Conservation (phyloP, 352 stramenopile genomes). For the Peronospora tabacina region DNA sequence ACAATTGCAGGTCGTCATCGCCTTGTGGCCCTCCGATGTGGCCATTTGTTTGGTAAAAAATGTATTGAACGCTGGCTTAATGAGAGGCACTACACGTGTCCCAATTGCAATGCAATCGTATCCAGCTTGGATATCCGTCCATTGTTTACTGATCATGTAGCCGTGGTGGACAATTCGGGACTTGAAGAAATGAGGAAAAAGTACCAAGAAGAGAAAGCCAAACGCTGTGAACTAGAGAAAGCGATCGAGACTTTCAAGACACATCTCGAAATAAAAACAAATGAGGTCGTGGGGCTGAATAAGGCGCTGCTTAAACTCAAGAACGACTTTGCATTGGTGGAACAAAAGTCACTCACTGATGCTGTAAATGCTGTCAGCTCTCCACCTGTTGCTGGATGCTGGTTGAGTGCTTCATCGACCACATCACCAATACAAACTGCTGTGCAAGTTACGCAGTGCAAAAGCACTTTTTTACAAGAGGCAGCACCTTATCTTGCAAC, state of each 20-base stretch:
- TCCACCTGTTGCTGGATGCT: background rate
- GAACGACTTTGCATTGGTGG: slow-evolving; percentile 12
- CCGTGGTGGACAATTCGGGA: slow-evolving; percentile 67
- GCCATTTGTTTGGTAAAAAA: slow-evolving; percentile 64
- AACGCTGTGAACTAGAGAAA: slow-evolving; percentile 38
- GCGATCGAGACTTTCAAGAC: slow-evolving; percentile 37
- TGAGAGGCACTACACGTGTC: slow-evolving; percentile 46
- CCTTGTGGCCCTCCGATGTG: slow-evolving; percentile 58
- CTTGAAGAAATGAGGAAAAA: slow-evolving; percentile 50
- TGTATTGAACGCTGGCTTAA: slow-evolving; percentile 70
- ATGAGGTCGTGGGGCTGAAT: slow-evolving; percentile 19
- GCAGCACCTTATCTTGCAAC: background rate
- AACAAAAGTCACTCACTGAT: slow-evolving; percentile 4
- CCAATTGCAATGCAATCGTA: slow-evolving; percentile 53
- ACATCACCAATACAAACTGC: background rate
- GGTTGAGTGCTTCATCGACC: background rate
- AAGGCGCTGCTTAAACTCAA: slow-evolving; percentile 30
- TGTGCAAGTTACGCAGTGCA: slow-evolving; percentile 1
- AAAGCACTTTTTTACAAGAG: background rate
- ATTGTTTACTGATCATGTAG: slow-evolving; percentile 64
- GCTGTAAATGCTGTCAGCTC: background rate
- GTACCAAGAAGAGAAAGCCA: slow-evolving; percentile 48
- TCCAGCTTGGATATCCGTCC: slow-evolving; percentile 44
- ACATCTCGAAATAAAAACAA: slow-evolving; percentile 27
- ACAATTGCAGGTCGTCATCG: slow-evolving; percentile 50